A percentile compares a stretch with the other conserved stretches of the same genome.
Evolutionary conservation across 2,329 filamentous ascomycete species (phyloP).

Genomic region (Fusarium xyrophilum): DNA sequence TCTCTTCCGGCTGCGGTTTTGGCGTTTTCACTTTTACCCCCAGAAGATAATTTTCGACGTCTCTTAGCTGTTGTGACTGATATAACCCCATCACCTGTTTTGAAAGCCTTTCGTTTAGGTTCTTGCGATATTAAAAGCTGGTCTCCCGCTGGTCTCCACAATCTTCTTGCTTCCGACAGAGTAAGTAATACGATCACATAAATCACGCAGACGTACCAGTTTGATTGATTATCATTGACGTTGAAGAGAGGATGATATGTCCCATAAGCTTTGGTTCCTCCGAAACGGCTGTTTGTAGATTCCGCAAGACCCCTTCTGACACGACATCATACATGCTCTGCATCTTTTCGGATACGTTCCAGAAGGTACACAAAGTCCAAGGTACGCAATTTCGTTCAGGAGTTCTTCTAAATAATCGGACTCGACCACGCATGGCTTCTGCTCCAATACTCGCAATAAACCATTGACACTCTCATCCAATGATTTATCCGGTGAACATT

Average conservation of each 20-base stretch:
- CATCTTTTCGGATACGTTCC: not conserved
- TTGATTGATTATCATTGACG: not conserved
- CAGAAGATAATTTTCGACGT: accelerated
- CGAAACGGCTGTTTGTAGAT: not conserved
- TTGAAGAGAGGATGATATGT: not conserved
- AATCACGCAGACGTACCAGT: accelerated
- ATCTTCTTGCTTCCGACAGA: accelerated
- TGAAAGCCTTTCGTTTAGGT: not conserved
- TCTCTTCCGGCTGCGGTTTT: accelerated
- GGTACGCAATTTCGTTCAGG: not conserved
- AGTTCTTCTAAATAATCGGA: not conserved
- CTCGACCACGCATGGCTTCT: not conserved
- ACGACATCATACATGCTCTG: accelerated
- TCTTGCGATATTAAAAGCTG: not conserved
- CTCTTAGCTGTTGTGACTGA: not conserved
- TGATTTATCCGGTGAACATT: accelerated
- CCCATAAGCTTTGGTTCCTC: not conserved
- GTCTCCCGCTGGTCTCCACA: accelerated
- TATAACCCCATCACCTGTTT: accelerated
- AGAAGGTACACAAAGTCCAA: too few species aligned
- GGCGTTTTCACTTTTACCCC: accelerated
- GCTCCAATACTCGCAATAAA: not conserved
- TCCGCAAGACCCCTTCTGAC: accelerated
- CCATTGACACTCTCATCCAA: not conserved
- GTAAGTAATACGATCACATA: accelerated